Evolutionary conservation across 805 yeast species (phyloP).

Genomic region (Vanderwaltozyma tropicalis): DNA sequence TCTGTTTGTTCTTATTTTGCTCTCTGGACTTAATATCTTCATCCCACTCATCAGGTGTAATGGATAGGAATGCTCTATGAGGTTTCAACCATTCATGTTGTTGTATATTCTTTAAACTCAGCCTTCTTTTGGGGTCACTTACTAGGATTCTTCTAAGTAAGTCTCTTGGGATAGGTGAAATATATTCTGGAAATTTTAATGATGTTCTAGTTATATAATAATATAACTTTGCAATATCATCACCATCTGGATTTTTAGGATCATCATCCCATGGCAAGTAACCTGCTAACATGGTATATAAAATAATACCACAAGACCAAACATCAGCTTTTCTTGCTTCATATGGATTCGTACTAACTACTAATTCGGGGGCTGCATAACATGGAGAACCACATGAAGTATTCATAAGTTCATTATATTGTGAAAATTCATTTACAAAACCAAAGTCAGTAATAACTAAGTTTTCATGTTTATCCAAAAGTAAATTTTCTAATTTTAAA

Average conservation of each 20-base stretch:
- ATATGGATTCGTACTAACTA: constrained; percentile 75
- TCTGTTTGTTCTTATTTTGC: too few species aligned
- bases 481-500: constrained; percentile 76
- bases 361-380: constrained; percentile 96
- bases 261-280: constrained; percentile 97
- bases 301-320: constrained; percentile 93
- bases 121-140: constrained; percentile 72
- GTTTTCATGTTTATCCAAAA: constrained; percentile 79
- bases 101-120: constrained; percentile 56
- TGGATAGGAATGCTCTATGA: constrained; percentile 69
- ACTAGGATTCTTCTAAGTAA: constrained; percentile 74
- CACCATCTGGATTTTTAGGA: constrained; percentile 91
- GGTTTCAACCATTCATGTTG: constrained; percentile 85
- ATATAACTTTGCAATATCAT: constrained; percentile 82
- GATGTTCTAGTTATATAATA: constrained; percentile 87
- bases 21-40: constrained; percentile 2
- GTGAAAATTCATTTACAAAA: constrained; percentile 71
- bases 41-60: constrained; percentile 90
- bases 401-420: constrained; percentile 67
- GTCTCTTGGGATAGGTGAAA: constrained; percentile 85
- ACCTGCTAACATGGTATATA: constrained; percentile 95
- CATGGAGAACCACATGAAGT: constrained; percentile 97
- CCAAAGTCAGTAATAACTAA: constrained; percentile 87
- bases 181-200: constrained; percentile 88
- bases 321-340: constrained; percentile 90